A percentile compares a stretch with the other conserved stretches of the same genome.
phyloP scores from a whole-genome alignment of 805 yeast species.

The Wickerhamiella allomyrinae region DNA sequence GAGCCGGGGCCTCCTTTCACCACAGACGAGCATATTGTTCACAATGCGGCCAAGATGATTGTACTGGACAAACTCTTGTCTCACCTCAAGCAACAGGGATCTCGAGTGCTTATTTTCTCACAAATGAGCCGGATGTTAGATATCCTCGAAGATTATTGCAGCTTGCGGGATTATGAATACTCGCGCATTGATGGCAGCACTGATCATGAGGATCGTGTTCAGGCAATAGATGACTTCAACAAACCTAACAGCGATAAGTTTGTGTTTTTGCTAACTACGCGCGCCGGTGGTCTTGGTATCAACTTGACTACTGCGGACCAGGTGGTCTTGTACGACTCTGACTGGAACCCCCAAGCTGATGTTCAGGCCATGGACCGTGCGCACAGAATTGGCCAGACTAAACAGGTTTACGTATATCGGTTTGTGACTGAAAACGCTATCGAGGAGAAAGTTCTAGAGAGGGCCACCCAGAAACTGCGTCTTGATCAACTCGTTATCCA shows the following conservation, averaged over 20 bases:
- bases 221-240: slow-evolving; percentile 86
- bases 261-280: slow-evolving; percentile 70
- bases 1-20: slow-evolving; percentile 98
- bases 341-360: slow-evolving; percentile 98
- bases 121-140: slow-evolving; percentile 88
- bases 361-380: slow-evolving; percentile 97
- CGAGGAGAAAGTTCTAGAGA: slow-evolving; percentile 87
- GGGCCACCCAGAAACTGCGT: slow-evolving; percentile 89
- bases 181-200: slow-evolving; percentile 93
- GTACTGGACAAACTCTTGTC: slow-evolving; percentile 71
- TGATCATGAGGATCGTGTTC: slow-evolving; percentile 79
- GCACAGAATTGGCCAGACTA: slow-evolving; percentile 91
- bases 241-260: slow-evolving; percentile 68
- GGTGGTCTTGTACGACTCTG: slow-evolving; percentile 80
- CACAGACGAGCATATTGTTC: slow-evolving; percentile 82
- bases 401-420: slow-evolving; percentile 82
- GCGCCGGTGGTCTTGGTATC: slow-evolving; percentile 96
- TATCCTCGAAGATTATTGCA: slow-evolving; percentile 84
- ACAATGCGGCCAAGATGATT: slow-evolving; percentile 81
- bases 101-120: slow-evolving; percentile 79
- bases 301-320: slow-evolving; percentile 84
- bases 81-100: slow-evolving; percentile 62
- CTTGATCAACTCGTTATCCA: slow-evolving; percentile 91
- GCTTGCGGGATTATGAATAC: slow-evolving; percentile 67
- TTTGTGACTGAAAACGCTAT: slow-evolving; percentile 93